A percentile compares a stretch with the other conserved stretches of the same genome.
Evolutionary conservation across 345 rosid species (phyloP).

Genomic region (Raphanus raphanistrum): DNA sequence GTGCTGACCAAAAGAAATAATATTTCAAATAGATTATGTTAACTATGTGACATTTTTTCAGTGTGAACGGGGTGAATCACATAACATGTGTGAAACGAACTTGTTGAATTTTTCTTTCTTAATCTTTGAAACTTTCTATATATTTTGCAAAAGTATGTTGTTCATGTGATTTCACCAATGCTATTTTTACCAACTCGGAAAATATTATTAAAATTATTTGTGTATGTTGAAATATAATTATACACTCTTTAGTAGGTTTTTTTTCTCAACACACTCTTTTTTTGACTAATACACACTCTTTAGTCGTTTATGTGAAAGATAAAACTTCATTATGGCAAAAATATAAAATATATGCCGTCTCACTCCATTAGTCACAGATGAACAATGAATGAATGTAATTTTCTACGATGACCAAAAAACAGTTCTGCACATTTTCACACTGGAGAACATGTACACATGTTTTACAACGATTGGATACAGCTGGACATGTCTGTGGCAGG

Average conservation of each 20-base stretch:
- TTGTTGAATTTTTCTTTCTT: neutral
- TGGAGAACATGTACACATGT: conserved; percentile 22
- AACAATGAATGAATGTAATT: neutral
- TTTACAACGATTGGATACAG: neutral
- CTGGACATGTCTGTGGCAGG: neutral
- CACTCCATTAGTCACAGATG: neutral
- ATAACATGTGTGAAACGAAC: neutral
- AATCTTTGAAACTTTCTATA: neutral
- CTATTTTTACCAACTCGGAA: neutral
- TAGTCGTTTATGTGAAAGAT: no score
- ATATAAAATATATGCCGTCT: neutral
- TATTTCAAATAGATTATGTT: neutral
- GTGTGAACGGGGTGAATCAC: neutral
- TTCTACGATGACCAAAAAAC: neutral
- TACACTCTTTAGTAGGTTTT: neutral
- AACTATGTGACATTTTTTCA: neutral
- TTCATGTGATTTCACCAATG: neutral
- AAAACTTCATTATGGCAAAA: no score
- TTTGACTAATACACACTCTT: no score
- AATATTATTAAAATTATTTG: neutral
- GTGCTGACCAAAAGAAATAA: no score
- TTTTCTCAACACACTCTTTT: no score
- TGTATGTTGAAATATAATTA: neutral
- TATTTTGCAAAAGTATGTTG: neutral
- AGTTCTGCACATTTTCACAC: neutral